phyloP scores from a whole-genome alignment of 2,329 filamentous ascomycete species.

The Diaporthe sp. region DNA sequence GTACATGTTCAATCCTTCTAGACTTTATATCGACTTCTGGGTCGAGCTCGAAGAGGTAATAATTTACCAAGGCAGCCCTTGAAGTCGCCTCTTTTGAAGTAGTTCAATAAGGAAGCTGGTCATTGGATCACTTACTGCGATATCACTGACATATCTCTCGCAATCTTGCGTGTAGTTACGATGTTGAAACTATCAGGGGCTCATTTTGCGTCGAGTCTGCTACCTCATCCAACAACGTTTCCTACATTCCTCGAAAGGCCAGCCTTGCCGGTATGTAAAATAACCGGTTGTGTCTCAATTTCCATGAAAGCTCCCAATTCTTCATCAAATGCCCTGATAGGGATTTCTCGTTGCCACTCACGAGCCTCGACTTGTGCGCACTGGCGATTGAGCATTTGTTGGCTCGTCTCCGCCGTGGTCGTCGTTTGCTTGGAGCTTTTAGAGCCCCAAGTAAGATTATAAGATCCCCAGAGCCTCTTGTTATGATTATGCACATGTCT shows the following conservation, averaged over 20 bases:
- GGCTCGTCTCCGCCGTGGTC: neutral
- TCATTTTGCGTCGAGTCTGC: too few relatives aligned
- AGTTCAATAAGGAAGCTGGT: too few relatives aligned
- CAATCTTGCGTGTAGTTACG: too few relatives aligned
- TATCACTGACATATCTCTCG: too few relatives aligned
- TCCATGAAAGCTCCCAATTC: neutral
- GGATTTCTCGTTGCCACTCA: neutral
- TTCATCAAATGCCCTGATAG: neutral
- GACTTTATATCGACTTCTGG: too few relatives aligned
- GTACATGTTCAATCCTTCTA: too few relatives aligned
- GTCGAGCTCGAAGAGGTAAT: too few relatives aligned
- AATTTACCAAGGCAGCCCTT: too few relatives aligned
- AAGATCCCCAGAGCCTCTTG: neutral
- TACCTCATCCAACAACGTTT: neutral
- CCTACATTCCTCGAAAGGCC: neutral
- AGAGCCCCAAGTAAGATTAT: neutral
- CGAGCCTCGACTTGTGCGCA: neutral
- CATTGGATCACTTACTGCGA: too few relatives aligned
- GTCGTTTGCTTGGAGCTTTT: neutral
- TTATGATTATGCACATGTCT: neutral
- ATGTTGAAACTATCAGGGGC: too few relatives aligned
- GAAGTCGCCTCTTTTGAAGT: too few relatives aligned
- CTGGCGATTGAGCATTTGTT: neutral
- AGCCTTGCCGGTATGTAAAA: neutral
- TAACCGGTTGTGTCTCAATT: neutral